Evolutionary conservation across 2,329 filamentous ascomycete genomes (phyloP).

Genomic region (Xylariaceae sp.): DNA sequence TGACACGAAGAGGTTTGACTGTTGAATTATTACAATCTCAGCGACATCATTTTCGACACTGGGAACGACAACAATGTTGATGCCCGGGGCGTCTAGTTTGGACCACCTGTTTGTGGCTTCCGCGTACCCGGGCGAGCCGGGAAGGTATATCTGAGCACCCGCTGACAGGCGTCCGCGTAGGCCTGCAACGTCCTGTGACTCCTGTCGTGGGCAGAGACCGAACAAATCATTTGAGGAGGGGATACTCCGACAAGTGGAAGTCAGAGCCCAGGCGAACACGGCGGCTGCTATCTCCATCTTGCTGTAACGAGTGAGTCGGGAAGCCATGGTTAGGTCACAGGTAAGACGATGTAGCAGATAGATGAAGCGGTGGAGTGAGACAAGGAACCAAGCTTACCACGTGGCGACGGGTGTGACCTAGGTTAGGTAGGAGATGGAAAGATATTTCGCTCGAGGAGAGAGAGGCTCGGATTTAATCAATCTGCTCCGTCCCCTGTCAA

Average conservation of each 20-base stretch:
- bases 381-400: too few species aligned
- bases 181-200: too few species aligned
- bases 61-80: conserved; percentile 43
- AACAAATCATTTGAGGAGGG: neutral
- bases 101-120: conserved; percentile 42
- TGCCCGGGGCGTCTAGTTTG: conserved; percentile 35
- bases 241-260: neutral
- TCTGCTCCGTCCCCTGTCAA: too few species aligned
- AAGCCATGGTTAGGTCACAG: too few species aligned
- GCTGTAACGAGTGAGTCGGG: neutral
- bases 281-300: conserved; percentile 2
- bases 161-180: too few species aligned
- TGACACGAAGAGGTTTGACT: neutral
- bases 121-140: conserved; percentile 36
- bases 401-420: too few species aligned
- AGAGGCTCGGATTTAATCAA: too few species aligned
- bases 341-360: too few species aligned
- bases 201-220: neutral
- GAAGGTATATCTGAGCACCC: conserved; percentile 37
- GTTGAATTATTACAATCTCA: conserved; percentile 30
- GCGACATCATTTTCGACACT: conserved; percentile 44
- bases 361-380: too few species aligned
- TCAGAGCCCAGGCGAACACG: neutral
- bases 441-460: too few species aligned
- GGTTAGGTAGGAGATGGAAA: too few species aligned